Evolutionary conservation across 2,329 filamentous ascomycete genomes (phyloP).

Genomic region (Bipolaris gigantea): DNA sequence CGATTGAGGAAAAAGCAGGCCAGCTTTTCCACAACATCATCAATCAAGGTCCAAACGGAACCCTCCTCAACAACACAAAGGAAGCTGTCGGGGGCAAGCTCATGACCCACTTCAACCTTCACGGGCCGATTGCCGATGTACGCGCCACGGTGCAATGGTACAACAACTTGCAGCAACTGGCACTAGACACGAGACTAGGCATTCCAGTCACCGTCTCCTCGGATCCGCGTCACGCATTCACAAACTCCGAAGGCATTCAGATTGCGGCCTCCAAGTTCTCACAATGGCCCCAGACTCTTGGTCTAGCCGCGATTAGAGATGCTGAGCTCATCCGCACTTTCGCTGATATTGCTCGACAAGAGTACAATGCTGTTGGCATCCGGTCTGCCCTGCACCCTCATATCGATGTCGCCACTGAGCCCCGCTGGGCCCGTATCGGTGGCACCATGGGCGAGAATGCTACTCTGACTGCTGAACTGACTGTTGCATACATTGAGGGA

Average conservation of each 20-base stretch:
- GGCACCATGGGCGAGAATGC: slow-evolving; percentile 56
- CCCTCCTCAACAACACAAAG: slow-evolving; percentile 38
- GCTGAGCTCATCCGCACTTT: slow-evolving; percentile 51
- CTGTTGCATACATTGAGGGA: slow-evolving; percentile 53
- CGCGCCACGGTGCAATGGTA: slow-evolving; percentile 44
- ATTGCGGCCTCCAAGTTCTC: slow-evolving; percentile 52
- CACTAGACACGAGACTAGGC: slow-evolving; percentile 51
- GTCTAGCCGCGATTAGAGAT: slow-evolving; percentile 54
- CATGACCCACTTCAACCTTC: slow-evolving; percentile 54
- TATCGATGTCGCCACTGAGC: slow-evolving; percentile 56
- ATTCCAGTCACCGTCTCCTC: slow-evolving; percentile 55
- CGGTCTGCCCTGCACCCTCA: slow-evolving; percentile 55
- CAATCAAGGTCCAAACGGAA: slow-evolving; percentile 38
- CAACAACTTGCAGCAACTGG: slow-evolving; percentile 49
- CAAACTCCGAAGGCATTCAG: slow-evolving; percentile 49
- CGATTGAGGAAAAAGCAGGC: slow-evolving; percentile 53
- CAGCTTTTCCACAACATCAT: slow-evolving; percentile 52
- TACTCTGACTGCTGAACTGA: slow-evolving; percentile 41
- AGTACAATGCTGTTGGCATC: slow-evolving; percentile 50
- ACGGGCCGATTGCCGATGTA: slow-evolving; percentile 49
- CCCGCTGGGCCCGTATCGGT: slow-evolving; percentile 53
- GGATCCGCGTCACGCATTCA: slow-evolving; percentile 53
- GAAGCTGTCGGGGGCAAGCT: slow-evolving; percentile 41
- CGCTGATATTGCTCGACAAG: slow-evolving; percentile 54
- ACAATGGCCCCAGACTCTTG: slow-evolving; percentile 57